Percentiles rank a stretch among this genome's conserved stretches.
Evolutionary conservation across 768 basidiomycete species (phyloP).

Genomic region (Rhodotorula taiwanensis): DNA sequence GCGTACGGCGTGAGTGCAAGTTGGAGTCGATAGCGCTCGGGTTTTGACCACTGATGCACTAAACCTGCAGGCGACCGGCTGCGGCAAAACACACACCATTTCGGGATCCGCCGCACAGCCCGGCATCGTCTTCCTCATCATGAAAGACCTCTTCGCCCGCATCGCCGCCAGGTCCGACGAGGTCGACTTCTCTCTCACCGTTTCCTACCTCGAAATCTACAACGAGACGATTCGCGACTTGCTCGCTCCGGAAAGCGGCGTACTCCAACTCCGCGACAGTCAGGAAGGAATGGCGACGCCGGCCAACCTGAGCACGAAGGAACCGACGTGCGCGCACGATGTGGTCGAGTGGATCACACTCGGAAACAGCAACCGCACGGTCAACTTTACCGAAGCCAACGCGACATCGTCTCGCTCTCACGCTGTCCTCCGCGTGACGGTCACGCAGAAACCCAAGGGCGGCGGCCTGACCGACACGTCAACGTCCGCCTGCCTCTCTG

Average conservation of each 20-base stretch:
- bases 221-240: constrained; percentile 98
- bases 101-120: constrained; percentile 81
- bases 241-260: constrained; percentile 67
- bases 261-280: constrained; percentile 88
- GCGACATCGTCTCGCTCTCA: constrained; percentile 95
- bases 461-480: constrained; percentile 66
- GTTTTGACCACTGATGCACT: no score
- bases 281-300: constrained; percentile 73
- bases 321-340: constrained; percentile 75
- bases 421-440: constrained; percentile 91
- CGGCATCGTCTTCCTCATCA: constrained; percentile 91
- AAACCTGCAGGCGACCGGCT: constrained; percentile 99
- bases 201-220: constrained; percentile 97
- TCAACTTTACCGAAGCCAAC: constrained; percentile 92
- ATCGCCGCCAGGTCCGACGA: constrained; percentile 83
- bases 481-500: constrained; percentile 84
- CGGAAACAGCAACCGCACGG: constrained; percentile 81
- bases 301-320: constrained; percentile 70
- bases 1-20: constrained; percentile 88
- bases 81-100: constrained; percentile 98
- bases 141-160: constrained; percentile 90
- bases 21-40: no score
- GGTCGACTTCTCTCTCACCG: constrained; percentile 62
- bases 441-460: constrained; percentile 69
- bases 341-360: constrained; percentile 87